These are phyloP conservation scores for Claviceps sp. DNA, from an alignment of 2,329 filamentous ascomycete genomes.

Conservation along the genomic window DNA sequence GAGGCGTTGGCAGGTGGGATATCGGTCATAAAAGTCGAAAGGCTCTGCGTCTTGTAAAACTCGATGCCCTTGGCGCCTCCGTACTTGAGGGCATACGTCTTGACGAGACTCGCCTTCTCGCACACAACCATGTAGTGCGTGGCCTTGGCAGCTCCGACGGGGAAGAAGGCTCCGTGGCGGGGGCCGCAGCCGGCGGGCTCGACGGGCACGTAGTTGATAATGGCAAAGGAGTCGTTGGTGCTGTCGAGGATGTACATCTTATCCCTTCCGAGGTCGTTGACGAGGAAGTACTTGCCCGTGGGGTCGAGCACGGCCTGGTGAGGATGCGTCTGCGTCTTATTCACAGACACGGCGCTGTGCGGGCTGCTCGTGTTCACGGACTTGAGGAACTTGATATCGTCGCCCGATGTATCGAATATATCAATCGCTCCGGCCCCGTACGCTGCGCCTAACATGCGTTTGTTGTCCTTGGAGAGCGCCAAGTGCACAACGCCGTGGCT, in stretches of 20 bases:
- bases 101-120: constrained; percentile 31
- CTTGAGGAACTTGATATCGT: constrained; percentile 25
- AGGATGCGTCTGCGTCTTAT: constrained; percentile 24
- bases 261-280: constrained; percentile 37
- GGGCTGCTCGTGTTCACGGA: constrained; percentile 21
- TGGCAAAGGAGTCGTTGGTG: constrained; percentile 24
- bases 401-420: constrained; percentile 29
- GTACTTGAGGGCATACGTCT: constrained; percentile 30
- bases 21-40: constrained; percentile 28
- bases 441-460: constrained; percentile 30
- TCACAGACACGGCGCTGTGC: constrained; percentile 19
- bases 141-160: constrained; percentile 16
- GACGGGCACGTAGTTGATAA: constrained; percentile 22
- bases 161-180: constrained; percentile 36
- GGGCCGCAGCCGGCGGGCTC: constrained; percentile 29
- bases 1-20: constrained; percentile 22
- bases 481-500: constrained; percentile 33
- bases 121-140: constrained; percentile 34
- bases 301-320: constrained; percentile 37
- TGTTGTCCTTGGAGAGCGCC: constrained; percentile 30
- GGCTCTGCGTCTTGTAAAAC: constrained; percentile 22
- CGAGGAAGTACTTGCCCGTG: constrained; percentile 33
- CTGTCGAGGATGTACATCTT: constrained; percentile 32
- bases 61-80: constrained; percentile 17
- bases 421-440: constrained; percentile 30